Evolutionary conservation across 345 rosid genomes (phyloP), one percentile per base, ranked within the genome.

Genomic region (Aurinia saxatilis): DNA sequence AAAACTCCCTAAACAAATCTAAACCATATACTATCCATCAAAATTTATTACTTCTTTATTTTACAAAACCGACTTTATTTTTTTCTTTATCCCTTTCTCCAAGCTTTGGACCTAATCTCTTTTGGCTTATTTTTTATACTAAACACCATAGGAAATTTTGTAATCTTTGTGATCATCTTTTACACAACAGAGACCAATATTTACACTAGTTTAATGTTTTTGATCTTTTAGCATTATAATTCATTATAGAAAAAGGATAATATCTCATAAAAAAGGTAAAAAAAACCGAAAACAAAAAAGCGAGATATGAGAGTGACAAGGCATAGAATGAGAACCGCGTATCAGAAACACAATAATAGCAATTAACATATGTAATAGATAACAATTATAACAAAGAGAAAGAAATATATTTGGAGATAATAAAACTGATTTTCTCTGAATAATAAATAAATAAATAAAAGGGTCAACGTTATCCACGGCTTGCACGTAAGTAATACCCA

Each of bases 381-480:
- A 48, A 56, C 48, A 54, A 54, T 16, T 17, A 60, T 15, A 30
- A 64, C 1, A 1, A 54, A n/a, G 1, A 8, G 12, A 50, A 67
- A 16, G 1, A 61, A 18, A 27, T 15, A 27, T 15, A 46, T 37
- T 56, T 38, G 10, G 31, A 63, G 64, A 56, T 62, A 49, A 56
- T 62, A 48, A 62, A 70, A 45, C 36, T 54, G 37, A 62, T 27
- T 27, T 27, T 27, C 6, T 27, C 4, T 27, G 5, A 3, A 2
- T 27, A 19, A 46, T 31, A 2, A n/a, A n/a, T n/a, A n/a, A n/a
- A 41, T 41, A 65, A 19, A 45, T 11, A 16, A 65, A 55, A 17
- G 65, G 63, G 71, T 63, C 75, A 74, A 75, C 75, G 39, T 67
- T 79, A 73, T 76, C 78, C 75, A 58, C 63, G 74, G 50, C 73